Base-by-base conservation (phyloP, 2,329 filamentous ascomycete species). In the Cladorrhinum sp. region DNA sequence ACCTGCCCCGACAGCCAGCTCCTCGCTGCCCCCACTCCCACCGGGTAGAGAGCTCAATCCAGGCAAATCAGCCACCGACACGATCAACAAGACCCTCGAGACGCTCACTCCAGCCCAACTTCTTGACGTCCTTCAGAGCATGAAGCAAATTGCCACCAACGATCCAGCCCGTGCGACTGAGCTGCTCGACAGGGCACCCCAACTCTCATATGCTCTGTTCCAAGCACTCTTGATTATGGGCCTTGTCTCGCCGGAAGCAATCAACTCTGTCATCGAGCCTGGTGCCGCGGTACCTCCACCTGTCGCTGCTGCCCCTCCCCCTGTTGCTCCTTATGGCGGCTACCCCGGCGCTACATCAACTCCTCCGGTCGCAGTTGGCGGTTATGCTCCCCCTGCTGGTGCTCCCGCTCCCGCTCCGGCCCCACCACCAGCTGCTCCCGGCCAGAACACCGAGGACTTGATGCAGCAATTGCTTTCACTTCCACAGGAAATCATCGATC, bases 191-290 rank as follows among this genome's bases (percentile, higher is more conserved):
- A 89, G 94, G 77, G 92, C 93, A 1, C 95, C 95, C 0, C 95
- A 99, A 76, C 86, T 99, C 50, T 87, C 91, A 3, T 98, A 96
- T 70, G 95, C 95, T 61, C 89, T 98, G 66, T 98, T 98, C 77
- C 94, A 98, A 76, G 90, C 93, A 23, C 83, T 98, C 9, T 85
- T 98, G 1, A 85, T 97, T 39, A 95, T 98, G 85, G 92, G 92
- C 51, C 86, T 98, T 9, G 92, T 98, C 59, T 94, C 95, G 61
- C 90, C 91, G 14, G 87, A 88, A 68, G 87, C 92, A 2, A 87
- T 98, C 58, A 85, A 88, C 64, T 88, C 89, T 3, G 91, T 98
- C 28, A 83, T 97, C 57, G 90, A 96, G 70, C 76, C 80, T 3
- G 73, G 76, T 58, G 72, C 75, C 28, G 75, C 73, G 10, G 72